Evolutionary conservation across 2,329 filamentous ascomycete genomes (phyloP).

Genomic region (Sporothrix humicola): DNA sequence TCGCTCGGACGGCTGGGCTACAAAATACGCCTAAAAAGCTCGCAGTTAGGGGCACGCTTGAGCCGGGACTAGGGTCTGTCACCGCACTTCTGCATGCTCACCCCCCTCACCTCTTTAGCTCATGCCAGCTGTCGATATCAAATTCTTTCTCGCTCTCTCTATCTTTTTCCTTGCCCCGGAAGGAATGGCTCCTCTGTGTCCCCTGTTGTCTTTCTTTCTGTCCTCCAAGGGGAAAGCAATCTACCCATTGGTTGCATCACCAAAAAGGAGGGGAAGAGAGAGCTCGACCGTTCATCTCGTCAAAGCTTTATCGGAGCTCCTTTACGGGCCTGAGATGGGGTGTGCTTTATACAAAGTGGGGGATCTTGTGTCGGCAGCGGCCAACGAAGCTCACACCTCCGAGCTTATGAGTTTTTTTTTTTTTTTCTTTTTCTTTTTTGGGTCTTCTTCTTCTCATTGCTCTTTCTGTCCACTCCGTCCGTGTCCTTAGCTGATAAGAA

Average conservation of each 20-base stretch:
- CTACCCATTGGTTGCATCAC: not conserved
- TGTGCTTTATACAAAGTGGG: not conserved
- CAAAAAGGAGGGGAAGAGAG: not conserved
- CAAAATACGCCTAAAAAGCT: conserved; percentile 17
- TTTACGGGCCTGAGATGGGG: not conserved
- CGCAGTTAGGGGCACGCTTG: conserved; percentile 21
- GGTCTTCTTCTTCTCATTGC: not conserved
- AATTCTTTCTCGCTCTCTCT: not conserved
- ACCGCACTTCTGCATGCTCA: conserved; percentile 16
- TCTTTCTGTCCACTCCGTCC: conserved; percentile 29
- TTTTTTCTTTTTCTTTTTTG: not conserved
- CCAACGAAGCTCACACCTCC: not conserved
- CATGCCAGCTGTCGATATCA: conserved; percentile 16
- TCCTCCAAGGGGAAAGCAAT: not conserved
- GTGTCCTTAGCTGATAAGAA: conserved; percentile 29
- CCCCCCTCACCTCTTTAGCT: not conserved
- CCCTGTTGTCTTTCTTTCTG: not conserved
- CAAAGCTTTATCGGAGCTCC: conserved; percentile 13
- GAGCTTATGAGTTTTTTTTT: not conserved
- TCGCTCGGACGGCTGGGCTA: not conserved
- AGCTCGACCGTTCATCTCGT: not conserved
- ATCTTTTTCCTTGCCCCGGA: too few relatives aligned
- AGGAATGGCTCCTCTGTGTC: not conserved
- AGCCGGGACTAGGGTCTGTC: conserved; percentile 15
- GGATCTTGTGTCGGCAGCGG: conserved; percentile 12